A percentile compares a stretch with the other conserved stretches of the same genome.
Conservation (phyloP, 2,329 filamentous ascomycete species). For the Dothiorella sarmentorum region DNA sequence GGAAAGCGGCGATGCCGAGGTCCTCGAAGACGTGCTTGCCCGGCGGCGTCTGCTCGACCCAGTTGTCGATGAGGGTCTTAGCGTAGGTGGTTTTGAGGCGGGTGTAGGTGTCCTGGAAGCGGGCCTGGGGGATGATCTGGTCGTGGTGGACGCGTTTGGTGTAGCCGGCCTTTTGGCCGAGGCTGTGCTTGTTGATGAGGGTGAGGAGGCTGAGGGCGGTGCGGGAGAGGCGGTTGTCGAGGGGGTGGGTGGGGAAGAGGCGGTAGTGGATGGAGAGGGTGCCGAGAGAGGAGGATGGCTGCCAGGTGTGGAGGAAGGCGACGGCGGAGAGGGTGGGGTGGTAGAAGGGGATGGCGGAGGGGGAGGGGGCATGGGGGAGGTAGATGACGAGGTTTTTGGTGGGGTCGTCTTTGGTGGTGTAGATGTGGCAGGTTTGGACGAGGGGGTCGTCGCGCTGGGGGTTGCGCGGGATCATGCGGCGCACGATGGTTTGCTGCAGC, state of each 20-base stretch:
- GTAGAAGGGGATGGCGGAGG: slow-evolving; percentile 75
- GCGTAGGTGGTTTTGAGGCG: slow-evolving; percentile 78
- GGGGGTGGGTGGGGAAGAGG: slow-evolving; percentile 41
- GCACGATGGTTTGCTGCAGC: slow-evolving; percentile 64
- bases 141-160: slow-evolving; percentile 83
- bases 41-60: slow-evolving; percentile 85
- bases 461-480: slow-evolving; percentile 79
- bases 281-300: slow-evolving; percentile 31
- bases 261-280: slow-evolving; percentile 51
- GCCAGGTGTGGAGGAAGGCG: slow-evolving; percentile 71
- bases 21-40: slow-evolving; percentile 95
- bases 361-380: slow-evolving; percentile 64
- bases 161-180: slow-evolving; percentile 63
- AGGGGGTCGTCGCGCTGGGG: slow-evolving; percentile 69
- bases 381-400: slow-evolving; percentile 65
- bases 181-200: slow-evolving; percentile 69
- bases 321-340: slow-evolving; percentile 74
- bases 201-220: slow-evolving; percentile 67
- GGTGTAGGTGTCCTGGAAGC: slow-evolving; percentile 78
- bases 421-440: slow-evolving; percentile 79
- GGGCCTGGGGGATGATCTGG: slow-evolving; percentile 69
- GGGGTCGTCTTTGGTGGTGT: slow-evolving; percentile 34
- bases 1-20: slow-evolving; percentile 81
- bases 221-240: slow-evolving; percentile 56
- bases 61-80: slow-evolving; percentile 63